Evolutionary conservation across 805 yeast species (phyloP).

Genomic region (Hanseniaspora thailandica): DNA sequence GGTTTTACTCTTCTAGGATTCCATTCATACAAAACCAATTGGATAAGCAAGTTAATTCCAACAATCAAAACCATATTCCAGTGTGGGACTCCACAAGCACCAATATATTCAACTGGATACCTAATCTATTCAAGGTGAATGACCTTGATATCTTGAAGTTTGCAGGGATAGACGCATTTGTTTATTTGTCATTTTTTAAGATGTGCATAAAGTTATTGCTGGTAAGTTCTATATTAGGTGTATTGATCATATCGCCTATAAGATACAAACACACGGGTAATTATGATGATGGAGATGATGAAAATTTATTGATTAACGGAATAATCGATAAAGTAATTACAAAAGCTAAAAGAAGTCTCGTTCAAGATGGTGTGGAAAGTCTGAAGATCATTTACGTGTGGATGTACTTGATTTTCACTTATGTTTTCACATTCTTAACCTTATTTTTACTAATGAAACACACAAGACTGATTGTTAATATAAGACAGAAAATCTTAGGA

Average conservation of each 20-base stretch:
- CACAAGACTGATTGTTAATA: conserved; percentile 59
- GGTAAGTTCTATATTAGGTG: conserved; percentile 56
- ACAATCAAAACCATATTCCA: background rate
- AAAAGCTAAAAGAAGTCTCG: conserved; percentile 23
- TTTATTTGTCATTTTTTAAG: conserved; percentile 78
- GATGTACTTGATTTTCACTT: conserved; percentile 81
- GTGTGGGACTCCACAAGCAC: conserved; percentile 4
- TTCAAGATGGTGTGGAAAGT: conserved; percentile 37
- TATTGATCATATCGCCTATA: conserved; percentile 70
- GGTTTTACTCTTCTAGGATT: conserved; percentile 68
- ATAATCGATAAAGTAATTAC: background rate
- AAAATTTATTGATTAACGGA: conserved; percentile 10
- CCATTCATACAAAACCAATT: conserved; percentile 17
- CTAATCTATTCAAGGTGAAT: conserved; percentile 46
- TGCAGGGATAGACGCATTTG: conserved; percentile 92
- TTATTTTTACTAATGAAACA: conserved; percentile 51
- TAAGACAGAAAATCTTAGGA: conserved; percentile 74
- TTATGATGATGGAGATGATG: conserved; percentile 49
- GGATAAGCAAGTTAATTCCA: background rate
- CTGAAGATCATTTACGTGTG: conserved; percentile 38
- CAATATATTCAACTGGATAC: conserved; percentile 66
- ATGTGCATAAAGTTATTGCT: conserved; percentile 66
- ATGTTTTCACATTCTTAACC: conserved; percentile 64
- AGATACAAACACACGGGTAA: conserved; percentile 73
- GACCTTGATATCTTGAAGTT: conserved; percentile 73